A percentile compares a stretch with the other conserved stretches of the same genome.
phyloP scores from a whole-genome alignment of 176 grass and related monocot genomes.

The Pharus latifolius region DNA sequence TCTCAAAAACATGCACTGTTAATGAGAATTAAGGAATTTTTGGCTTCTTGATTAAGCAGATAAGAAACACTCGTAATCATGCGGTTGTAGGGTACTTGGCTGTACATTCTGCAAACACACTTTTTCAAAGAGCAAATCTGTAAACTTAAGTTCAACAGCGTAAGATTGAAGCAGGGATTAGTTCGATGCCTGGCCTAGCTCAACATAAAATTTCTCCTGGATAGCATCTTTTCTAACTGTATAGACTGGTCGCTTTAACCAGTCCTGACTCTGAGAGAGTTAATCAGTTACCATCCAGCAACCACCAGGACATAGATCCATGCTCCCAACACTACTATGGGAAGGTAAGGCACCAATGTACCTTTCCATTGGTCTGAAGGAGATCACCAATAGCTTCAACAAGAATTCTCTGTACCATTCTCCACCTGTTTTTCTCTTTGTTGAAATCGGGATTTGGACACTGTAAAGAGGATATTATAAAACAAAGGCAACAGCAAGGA shows the following conservation, averaged over 20 bases:
- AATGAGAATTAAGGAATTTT: no score
- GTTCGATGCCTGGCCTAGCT: no score
- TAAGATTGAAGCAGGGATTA: no score
- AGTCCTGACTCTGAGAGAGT: neutral
- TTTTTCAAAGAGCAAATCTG: no score
- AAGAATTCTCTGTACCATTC: slow-evolving; percentile 69
- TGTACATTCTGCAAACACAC: no score
- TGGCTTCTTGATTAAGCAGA: no score
- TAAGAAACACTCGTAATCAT: no score
- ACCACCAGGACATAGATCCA: neutral
- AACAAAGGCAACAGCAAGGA: neutral
- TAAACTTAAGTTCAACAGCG: no score
- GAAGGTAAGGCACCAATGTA: neutral
- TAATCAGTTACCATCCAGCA: neutral
- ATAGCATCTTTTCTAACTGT: no score
- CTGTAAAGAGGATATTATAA: slow-evolving; percentile 25
- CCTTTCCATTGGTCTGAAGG: slow-evolving; percentile 75
- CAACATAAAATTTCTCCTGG: no score
- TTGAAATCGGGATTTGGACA: slow-evolving; percentile 92
- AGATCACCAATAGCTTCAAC: slow-evolving; percentile 75
- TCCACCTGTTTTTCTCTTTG: slow-evolving; percentile 65
- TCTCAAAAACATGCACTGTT: no score
- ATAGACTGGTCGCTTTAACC: neutral
- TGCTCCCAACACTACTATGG: neutral
- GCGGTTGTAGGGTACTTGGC: no score